Percentiles rank a stretch among this genome's conserved stretches.
These are phyloP conservation scores for Leishmania martiniquensis DNA, from an alignment of 208 protist genomes.

Conservation along the genomic window DNA sequence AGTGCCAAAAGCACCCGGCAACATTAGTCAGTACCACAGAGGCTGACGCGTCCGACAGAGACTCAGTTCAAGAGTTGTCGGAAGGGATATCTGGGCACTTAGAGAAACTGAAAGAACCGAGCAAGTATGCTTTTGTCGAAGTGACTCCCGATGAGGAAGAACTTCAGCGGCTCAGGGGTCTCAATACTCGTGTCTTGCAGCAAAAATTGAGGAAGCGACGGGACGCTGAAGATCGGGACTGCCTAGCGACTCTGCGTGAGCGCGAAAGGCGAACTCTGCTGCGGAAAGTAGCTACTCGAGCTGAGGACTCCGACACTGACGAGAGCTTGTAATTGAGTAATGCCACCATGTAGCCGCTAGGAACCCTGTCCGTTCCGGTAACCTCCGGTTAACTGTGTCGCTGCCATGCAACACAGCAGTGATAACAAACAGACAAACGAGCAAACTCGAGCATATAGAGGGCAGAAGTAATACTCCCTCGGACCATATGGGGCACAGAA, in stretches of 20 bases:
- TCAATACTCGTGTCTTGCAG: slow-evolving; percentile 63
- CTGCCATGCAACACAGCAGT: neutral
- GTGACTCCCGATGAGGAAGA: slow-evolving; percentile 43
- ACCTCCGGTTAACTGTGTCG: neutral
- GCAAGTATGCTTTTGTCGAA: slow-evolving; percentile 72
- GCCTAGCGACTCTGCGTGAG: slow-evolving; percentile 47
- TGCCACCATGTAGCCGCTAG: neutral
- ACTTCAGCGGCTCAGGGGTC: slow-evolving; percentile 46
- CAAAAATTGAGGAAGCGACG: slow-evolving; percentile 18
- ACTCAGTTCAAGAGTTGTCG: slow-evolving; percentile 10
- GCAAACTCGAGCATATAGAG: neutral
- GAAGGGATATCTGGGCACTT: slow-evolving; percentile 1
- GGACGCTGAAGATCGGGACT: slow-evolving; percentile 40
- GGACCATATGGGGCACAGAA: neutral
- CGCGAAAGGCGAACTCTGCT: slow-evolving; percentile 60
- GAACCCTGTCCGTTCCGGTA: neutral
- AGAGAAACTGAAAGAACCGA: slow-evolving; percentile 12
- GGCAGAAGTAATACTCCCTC: neutral
- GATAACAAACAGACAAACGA: neutral
- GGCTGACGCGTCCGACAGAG: slow-evolving; percentile 3
- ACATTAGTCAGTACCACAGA: neutral
- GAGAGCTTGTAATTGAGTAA: slow-evolving; percentile 21
- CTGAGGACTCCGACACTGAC: slow-evolving; percentile 19
- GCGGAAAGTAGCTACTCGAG: slow-evolving; percentile 26
- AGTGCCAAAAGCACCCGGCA: slow-evolving; percentile 79